Base-by-base conservation (phyloP, 75 land plant species). In the Picea glauca region DNA sequence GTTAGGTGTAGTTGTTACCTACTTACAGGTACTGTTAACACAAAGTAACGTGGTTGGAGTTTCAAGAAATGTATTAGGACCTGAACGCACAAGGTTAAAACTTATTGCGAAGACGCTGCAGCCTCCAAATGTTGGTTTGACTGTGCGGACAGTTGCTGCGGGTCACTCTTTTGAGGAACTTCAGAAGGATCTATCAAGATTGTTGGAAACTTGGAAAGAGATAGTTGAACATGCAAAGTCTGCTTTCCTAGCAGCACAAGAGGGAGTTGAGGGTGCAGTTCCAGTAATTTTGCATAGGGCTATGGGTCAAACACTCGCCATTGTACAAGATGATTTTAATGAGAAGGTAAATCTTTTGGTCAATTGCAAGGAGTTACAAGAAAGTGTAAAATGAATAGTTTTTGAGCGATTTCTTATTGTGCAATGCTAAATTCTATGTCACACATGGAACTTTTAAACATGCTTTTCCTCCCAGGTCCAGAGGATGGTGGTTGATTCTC, bases 231-330 rank as follows among this genome's bases (percentile, higher is more conserved):
- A 88, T 78, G 99, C 99, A 59, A 92, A 93, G 81, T 87, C 92
- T 76, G 90, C 93, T 21, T 84, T 92, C 56, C 84, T 86, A 77
- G 99, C 95, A 73, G 91, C 90, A 58, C 89, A 89, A 76, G 90
- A 90, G 70, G 99, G 94, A 21, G 87, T 86, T 18, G 92, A 89
- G 65, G 98, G 91, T 60, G 93, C 95, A 70, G 84, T 91, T 20
- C 99, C 99, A 32, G 93, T 93, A 21, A 82, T 97, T 30, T 80
- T 97, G 64, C 98, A 97, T 78, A 85, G 89, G 75, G 99, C 98
- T 64, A 97, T 97, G 98, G 92, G 99, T 74, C 99, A 95, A 79
- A 93, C 94, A 46, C 86, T 97, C 6, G 85, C 92, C 21, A 91
- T 91, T 79, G 98, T 93, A 43, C 93, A 97, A 60, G 96, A 97